Percentiles rank a stretch among this genome's conserved stretches.
Evolutionary conservation across 805 yeast genomes (phyloP).

Genomic region (Saccharomyces cerevisiae): DNA sequence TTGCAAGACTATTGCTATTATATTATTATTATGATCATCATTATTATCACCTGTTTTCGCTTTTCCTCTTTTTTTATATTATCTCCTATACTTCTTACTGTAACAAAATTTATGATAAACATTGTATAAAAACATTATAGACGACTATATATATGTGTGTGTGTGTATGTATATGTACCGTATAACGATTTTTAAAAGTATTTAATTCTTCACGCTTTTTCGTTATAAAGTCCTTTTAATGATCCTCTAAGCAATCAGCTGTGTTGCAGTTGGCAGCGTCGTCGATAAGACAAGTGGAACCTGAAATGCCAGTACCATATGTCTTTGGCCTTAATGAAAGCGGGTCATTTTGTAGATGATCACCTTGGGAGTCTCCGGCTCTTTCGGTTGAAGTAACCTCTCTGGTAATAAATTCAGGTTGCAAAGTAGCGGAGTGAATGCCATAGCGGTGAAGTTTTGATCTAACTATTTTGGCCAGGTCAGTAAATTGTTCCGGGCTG

Average conservation of each 20-base stretch:
- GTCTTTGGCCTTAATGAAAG: slow-evolving; percentile 15
- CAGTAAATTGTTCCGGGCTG: slow-evolving; percentile 53
- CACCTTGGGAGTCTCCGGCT: slow-evolving; percentile 12
- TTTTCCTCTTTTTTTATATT: neutral
- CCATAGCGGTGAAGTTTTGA: slow-evolving; percentile 72
- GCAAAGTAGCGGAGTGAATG: slow-evolving; percentile 85
- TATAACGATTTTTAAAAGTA: neutral
- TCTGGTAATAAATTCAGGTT: slow-evolving; percentile 66
- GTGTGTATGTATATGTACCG: neutral
- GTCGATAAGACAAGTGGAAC: slow-evolving; percentile 41
- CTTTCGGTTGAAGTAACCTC: slow-evolving; percentile 14
- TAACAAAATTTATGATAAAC: neutral
- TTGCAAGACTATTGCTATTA: neutral
- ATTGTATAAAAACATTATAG: neutral
- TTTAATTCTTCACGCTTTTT: neutral
- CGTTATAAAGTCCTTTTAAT: neutral
- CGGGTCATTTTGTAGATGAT: neutral
- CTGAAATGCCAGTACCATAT: slow-evolving; percentile 29
- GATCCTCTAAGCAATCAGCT: slow-evolving; percentile 32
- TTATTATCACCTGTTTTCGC: neutral
- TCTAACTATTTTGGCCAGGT: slow-evolving; percentile 63
- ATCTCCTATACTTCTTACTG: neutral
- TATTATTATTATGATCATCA: neutral
- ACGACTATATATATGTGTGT: neutral
- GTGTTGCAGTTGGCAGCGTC: slow-evolving; percentile 46